Percentiles rank a stretch among this genome's conserved stretches.
These are phyloP conservation scores for Salvia splendens DNA, from an alignment of 257 asterid genomes.

Conservation along the genomic window DNA sequence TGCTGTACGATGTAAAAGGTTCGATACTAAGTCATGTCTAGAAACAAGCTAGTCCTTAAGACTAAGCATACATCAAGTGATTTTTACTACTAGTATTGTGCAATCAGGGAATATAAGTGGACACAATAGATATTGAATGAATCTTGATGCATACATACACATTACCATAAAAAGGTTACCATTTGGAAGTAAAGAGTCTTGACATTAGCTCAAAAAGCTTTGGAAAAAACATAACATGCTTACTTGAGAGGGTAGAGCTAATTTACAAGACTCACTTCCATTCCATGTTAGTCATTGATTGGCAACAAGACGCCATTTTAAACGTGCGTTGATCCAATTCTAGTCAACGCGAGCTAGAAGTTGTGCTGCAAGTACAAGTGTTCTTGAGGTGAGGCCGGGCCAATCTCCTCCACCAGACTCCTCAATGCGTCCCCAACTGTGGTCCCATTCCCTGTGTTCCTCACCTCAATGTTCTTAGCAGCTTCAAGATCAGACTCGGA, in stretches of 20 bases:
- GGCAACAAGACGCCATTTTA: slow-evolving; percentile 9
- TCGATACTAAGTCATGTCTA: too few species aligned
- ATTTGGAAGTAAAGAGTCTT: slow-evolving; percentile 3
- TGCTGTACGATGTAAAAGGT: too few species aligned
- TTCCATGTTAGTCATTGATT: slow-evolving; percentile 5
- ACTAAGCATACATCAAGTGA: not conserved
- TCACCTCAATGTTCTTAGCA: slow-evolving; percentile 53
- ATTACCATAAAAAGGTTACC: not conserved
- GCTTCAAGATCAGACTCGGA: slow-evolving; percentile 80
- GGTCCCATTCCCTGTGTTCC: slow-evolving; percentile 45
- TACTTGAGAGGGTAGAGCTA: slow-evolving; percentile 20
- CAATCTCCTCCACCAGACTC: slow-evolving; percentile 82
- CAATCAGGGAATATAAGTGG: not conserved
- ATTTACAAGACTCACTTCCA: slow-evolving; percentile 26
- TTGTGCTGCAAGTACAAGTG: slow-evolving; percentile 86
- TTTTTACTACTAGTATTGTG: not conserved
- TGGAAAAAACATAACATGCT: slow-evolving; percentile 20
- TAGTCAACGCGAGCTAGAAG: slow-evolving; percentile 51
- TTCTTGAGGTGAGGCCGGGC: slow-evolving; percentile 91
- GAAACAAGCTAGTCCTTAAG: not conserved
- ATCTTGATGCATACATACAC: slow-evolving; percentile 8
- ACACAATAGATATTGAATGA: not conserved
- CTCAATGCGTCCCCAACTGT: slow-evolving; percentile 57
- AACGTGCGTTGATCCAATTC: slow-evolving; percentile 1
- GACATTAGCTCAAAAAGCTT: slow-evolving; percentile 17